These are phyloP conservation scores for Phytophthora tubulina DNA, from an alignment of 352 stramenopile genomes.

Conservation along the genomic window DNA sequence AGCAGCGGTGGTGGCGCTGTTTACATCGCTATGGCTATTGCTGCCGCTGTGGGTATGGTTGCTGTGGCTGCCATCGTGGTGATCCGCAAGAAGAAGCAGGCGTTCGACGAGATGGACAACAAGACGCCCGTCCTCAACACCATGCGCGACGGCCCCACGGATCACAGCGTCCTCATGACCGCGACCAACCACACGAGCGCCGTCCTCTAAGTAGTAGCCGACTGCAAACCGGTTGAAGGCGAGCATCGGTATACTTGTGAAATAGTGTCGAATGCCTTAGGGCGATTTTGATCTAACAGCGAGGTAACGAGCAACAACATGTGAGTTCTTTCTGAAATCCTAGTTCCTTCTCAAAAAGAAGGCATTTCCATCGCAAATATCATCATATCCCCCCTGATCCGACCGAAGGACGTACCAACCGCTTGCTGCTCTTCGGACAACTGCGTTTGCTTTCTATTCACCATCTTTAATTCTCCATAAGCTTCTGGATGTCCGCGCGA, in stretches of 20 bases:
- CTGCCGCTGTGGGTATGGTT: conserved; percentile 38
- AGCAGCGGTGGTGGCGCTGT: not conserved
- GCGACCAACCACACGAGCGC: conserved; percentile 54
- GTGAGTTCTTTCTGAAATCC: conserved; percentile 12
- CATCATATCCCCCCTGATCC: too few species aligned
- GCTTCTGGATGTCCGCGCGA: conserved; percentile 63
- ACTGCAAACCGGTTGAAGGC: conserved; percentile 22
- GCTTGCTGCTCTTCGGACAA: not conserved
- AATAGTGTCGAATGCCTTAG: conserved; percentile 24
- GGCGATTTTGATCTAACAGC: conserved; percentile 24
- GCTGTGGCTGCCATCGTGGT: conserved; percentile 54
- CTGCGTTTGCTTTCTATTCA: not conserved
- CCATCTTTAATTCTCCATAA: conserved; percentile 44
- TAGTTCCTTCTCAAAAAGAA: not conserved
- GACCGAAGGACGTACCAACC: not conserved
- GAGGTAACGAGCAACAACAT: conserved; percentile 22
- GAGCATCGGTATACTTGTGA: conserved; percentile 19
- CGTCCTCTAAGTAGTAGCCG: conserved; percentile 44
- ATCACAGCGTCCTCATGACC: conserved; percentile 56
- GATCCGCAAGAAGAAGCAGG: conserved; percentile 66
- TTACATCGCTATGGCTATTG: conserved; percentile 34
- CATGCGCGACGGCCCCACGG: conserved; percentile 23
- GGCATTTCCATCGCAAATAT: too few species aligned
- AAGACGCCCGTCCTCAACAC: conserved; percentile 55
- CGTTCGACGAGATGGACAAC: conserved; percentile 66